These are phyloP conservation scores for Plasmodium gonderi DNA, from an alignment of 169 alveolate genomes.

Conservation along the genomic window DNA sequence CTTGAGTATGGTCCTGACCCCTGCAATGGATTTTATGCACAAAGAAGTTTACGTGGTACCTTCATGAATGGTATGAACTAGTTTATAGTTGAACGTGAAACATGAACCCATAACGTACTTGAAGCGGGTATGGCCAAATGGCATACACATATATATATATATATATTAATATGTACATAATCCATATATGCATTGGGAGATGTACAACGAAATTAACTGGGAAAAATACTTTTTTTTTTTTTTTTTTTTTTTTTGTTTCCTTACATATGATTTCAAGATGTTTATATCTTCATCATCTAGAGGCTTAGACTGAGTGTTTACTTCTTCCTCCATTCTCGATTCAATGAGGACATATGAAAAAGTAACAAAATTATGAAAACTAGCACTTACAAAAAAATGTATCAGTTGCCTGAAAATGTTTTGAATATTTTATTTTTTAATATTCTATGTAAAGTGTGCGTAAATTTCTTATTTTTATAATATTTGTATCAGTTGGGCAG, in stretches of 20 bases:
- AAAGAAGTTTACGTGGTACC: neutral
- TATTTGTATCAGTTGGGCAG: neutral
- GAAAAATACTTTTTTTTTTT: neutral
- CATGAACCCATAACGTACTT: too few species aligned
- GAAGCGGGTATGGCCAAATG: too few species aligned
- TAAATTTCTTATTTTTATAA: neutral
- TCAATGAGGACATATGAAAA: conserved; percentile 21
- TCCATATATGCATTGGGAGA: neutral
- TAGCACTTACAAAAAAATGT: neutral
- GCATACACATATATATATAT: too few species aligned
- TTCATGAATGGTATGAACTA: neutral
- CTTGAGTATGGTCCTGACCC: conserved; percentile 87
- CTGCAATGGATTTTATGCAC: conserved; percentile 35
- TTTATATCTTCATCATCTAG: conserved; percentile 77
- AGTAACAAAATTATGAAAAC: neutral
- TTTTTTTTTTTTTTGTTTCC: neutral
- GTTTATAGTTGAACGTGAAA: too few species aligned
- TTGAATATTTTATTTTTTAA: neutral
- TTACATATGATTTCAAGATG: conserved; percentile 72
- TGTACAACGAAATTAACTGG: neutral
- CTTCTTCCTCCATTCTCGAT: conserved; percentile 46
- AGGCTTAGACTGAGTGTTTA: conserved; percentile 64
- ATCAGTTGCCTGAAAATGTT: neutral
- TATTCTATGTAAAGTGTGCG: neutral
- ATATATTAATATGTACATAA: too few species aligned